A percentile compares a stretch with the other conserved stretches of the same genome.
Conservation (phyloP, 2,329 filamentous ascomycete species). For the Stagonosporopsis cucurbitacearum region DNA sequence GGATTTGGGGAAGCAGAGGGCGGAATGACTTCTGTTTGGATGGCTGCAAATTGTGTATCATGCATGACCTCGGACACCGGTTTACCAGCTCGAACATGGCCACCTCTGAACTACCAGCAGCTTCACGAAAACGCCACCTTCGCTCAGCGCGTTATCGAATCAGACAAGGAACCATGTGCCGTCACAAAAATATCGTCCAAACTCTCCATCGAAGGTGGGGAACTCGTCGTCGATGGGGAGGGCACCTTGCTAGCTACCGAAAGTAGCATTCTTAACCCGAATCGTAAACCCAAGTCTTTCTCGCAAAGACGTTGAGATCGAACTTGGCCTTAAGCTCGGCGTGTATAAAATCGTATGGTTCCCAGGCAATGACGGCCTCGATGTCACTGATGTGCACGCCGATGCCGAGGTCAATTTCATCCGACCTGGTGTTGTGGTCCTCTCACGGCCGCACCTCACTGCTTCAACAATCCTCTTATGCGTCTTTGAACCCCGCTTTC, state of each 20-base stretch:
- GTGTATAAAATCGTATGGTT: neutral
- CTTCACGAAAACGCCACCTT: neutral
- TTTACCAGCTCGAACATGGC: neutral
- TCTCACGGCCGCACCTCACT: neutral
- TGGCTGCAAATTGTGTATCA: neutral
- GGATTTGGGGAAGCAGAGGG: neutral
- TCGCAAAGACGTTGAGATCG: neutral
- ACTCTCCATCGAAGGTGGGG: neutral
- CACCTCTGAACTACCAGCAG: neutral
- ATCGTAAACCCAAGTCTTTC: neutral
- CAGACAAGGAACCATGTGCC: neutral
- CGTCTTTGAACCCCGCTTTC: neutral
- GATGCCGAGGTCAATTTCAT: neutral
- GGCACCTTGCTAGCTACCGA: neutral
- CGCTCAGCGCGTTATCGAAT: neutral
- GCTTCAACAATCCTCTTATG: no score
- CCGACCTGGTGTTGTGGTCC: neutral
- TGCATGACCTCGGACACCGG: neutral
- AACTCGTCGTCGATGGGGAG: neutral
- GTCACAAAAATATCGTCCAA: neutral
- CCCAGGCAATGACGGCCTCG: neutral
- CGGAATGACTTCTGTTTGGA: neutral
- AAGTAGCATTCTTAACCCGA: neutral
- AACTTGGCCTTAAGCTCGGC: neutral
- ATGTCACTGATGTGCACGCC: neutral